Evolutionary conservation across 352 stramenopile species (phyloP), one percentile per base, ranked within the genome.

Genomic region (Peronospora destructor): DNA sequence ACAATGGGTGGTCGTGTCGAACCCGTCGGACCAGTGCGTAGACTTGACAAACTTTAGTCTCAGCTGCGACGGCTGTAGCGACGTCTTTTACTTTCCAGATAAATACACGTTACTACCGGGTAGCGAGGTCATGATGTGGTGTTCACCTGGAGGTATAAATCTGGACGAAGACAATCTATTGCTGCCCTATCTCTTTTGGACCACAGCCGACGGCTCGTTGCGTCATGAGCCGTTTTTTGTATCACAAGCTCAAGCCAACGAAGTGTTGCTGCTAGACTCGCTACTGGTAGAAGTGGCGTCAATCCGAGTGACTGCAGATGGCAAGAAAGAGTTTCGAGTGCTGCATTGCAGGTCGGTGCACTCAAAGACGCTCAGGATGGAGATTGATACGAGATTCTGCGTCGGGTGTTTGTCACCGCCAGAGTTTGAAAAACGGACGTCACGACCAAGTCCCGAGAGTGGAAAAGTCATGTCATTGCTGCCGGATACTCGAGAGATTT

Each of bases 81-180:
- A 71, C 29, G 56, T 75, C 16, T 93, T 93, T 57, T 47, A 32
- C 25, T 91, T 93, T 58, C 82, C 82, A 8, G 11, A 30, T 23
- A 68, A 60, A 6, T 93, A 93, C 49, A 83, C 82, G 9, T 54
- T 93, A 14, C 49, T 85, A 0, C 64, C 73, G 7, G 82, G 82
- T n/a, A 79, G 89, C 32, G 76, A 93, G 38, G 79, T 90, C 36
- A 90, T 76, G 39, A 57, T 93, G 12, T 93, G 82, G 82, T 91
- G 77, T 53, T 71, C 71, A 23, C 82, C 82, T 10, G 58, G 47
- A 23, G 57, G 48, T 2, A 73, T 85, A 21, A 69, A 87, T 43
- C 60, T 90, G 16, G 73, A 87, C 58, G 78, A 80, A 32, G 70
- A 85, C 62, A 87, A 87, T 41, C 55, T 93, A 35, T 56, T 87